Base-by-base conservation (phyloP, 441 rosid genomes). In the Hura crepitans region DNA sequence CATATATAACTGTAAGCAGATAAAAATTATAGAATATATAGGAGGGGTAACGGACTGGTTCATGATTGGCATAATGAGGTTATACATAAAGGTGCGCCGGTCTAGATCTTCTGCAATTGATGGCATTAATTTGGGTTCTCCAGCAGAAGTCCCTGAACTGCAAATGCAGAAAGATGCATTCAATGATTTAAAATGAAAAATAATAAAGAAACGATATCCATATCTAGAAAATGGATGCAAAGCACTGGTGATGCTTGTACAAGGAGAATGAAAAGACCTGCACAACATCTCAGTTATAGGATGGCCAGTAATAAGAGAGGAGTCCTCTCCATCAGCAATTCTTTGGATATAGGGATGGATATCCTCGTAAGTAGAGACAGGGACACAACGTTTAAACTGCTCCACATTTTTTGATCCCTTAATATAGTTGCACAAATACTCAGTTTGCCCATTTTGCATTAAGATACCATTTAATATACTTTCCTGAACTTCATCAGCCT, bases 121-220 rank as follows among this genome's bases (percentile, higher is more conserved):
- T 35, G 98, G 98, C 86, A 83, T 85, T 78, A 93, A 74, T 82
- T 89, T 93, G 9, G 96, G 96, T 80, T 93, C 89, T 68, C 98
- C 96, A 49, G 81, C 97, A 69, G 97, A 90, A 68, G 97, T 93
- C 79, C 98, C 98, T 30, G 98, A 93, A 81, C 98, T 90, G 85
- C 57, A 73, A 79, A 76, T 59, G 46, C 59, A 72, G 49, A 71
- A 45, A 75, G 55, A 74, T 58, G 39, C n/a, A 65, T 27, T 56
- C 25, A 71, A 22, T 65, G 11, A 68, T n/a, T 18, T 37, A n/a
- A 59, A 37, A 31, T 31, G 55, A 46, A 37, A 8, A 33, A n/a
- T 46, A 12, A 11, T 42, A 9, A 42, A 42, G 2, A 42, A 42
- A 11, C 13, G 11, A 42, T 42, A 42, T 20, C 28, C 17, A 30